A percentile compares a stretch with the other conserved stretches of the same genome.
Conservation (phyloP, 2,329 filamentous ascomycete genomes). For the Paracoccidioides lutzii region DNA sequence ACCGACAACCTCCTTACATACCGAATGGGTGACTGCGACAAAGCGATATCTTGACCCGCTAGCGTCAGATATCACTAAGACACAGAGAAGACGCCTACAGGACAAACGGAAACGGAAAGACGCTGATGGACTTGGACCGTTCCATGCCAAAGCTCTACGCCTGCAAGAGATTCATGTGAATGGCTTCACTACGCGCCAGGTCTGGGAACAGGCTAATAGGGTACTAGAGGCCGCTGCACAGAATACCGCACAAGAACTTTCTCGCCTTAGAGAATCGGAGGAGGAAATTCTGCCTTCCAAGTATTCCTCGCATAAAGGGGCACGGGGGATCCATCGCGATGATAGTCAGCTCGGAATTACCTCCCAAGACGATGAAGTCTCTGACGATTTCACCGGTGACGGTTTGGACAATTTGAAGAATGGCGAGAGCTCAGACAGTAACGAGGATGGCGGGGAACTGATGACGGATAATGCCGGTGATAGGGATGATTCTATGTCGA, state of each 20-base stretch:
- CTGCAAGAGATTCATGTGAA: constrained; percentile 73
- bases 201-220: constrained; percentile 85
- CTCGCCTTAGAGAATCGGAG: constrained; percentile 20
- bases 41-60: constrained; percentile 70
- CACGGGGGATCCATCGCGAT: neutral
- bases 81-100: constrained; percentile 58
- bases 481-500: neutral
- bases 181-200: constrained; percentile 75
- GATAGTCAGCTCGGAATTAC: neutral
- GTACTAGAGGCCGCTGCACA: constrained; percentile 56
- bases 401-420: neutral
- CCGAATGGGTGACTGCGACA: constrained; percentile 58
- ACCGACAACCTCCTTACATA: constrained; percentile 53
- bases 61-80: constrained; percentile 58
- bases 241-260: constrained; percentile 40
- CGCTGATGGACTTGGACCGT: constrained; percentile 34
- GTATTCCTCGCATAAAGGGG: neutral
- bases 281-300: constrained; percentile 5
- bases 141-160: constrained; percentile 39
- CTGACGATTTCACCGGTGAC: neutral
- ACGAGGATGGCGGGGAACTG: neutral
- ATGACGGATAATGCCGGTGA: constrained; percentile 4
- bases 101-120: constrained; percentile 66
- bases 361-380: neutral
- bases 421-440: neutral